Conservation (phyloP, 441 rosid genomes). For the Macaranga tanarius region DNA sequence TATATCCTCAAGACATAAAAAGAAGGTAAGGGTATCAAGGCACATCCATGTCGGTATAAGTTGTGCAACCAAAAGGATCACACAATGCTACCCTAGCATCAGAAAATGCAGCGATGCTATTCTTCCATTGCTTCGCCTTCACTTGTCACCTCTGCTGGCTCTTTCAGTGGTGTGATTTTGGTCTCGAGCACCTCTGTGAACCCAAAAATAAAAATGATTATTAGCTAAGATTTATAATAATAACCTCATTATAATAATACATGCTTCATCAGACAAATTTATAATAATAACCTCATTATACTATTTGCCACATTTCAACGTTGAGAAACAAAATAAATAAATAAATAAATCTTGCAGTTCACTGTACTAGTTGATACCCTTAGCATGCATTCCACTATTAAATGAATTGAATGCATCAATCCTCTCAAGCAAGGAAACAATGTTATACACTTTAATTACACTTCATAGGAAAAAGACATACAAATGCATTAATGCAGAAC, state of each 20-base stretch:
- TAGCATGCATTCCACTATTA: not conserved
- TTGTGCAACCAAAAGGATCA: too few relatives aligned
- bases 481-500: too few relatives aligned
- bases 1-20: too few relatives aligned
- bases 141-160: conserved; percentile 48
- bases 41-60: too few relatives aligned
- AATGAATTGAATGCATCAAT: not conserved
- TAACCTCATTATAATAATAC: not conserved
- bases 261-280: not conserved
- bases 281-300: not conserved
- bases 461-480: not conserved
- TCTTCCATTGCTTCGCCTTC: conserved; percentile 79
- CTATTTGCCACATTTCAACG: not conserved
- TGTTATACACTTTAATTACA: not conserved
- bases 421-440: not conserved
- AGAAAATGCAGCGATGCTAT: conserved; percentile 16
- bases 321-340: not conserved
- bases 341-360: not conserved
- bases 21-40: too few relatives aligned
- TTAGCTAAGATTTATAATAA: not conserved
- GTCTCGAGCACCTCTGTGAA: conserved; percentile 71
- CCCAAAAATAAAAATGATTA: not conserved
- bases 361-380: not conserved
- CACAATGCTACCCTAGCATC: too few relatives aligned
- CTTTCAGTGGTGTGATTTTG: conserved; percentile 72